Conservation (phyloP, 2,329 filamentous ascomycete species). For the Chrysoporthe austroafricana region DNA sequence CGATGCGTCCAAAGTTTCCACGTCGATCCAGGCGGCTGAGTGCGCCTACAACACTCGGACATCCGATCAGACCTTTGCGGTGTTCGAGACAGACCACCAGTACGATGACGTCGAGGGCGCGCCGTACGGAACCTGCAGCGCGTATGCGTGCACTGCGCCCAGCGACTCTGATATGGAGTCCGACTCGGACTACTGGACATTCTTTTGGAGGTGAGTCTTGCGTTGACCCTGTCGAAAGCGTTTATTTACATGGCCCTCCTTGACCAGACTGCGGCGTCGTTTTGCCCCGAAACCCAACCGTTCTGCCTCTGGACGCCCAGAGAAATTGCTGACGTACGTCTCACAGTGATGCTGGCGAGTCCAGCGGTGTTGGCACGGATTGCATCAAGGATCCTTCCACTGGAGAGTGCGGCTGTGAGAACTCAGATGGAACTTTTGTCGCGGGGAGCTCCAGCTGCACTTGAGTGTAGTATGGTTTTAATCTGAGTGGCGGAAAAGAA, state of each 20-base stretch:
- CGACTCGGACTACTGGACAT: slow-evolving; percentile 46
- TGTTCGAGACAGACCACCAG: slow-evolving; percentile 47
- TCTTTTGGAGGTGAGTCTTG: slow-evolving; percentile 40
- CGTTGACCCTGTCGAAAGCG: too few relatives aligned
- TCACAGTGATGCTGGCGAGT: slow-evolving; percentile 34
- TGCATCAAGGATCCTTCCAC: slow-evolving; percentile 45
- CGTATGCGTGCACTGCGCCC: slow-evolving; percentile 45
- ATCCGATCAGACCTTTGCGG: slow-evolving; percentile 41
- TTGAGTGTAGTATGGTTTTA: slow-evolving; percentile 7
- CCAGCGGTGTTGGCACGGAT: slow-evolving; percentile 37
- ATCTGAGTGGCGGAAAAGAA: not conserved
- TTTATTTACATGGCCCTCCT: not conserved
- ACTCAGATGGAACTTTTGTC: slow-evolving; percentile 45
- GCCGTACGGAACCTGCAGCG: slow-evolving; percentile 52
- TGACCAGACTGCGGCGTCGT: slow-evolving; percentile 6
- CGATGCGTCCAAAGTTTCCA: slow-evolving; percentile 39
- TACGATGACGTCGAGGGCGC: slow-evolving; percentile 48
- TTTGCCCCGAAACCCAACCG: slow-evolving; percentile 15
- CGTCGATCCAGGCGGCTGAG: slow-evolving; percentile 43
- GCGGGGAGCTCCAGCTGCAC: slow-evolving; percentile 35
- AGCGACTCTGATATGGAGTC: slow-evolving; percentile 36
- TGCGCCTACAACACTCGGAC: slow-evolving; percentile 44
- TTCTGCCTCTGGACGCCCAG: slow-evolving; percentile 6
- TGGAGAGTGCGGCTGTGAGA: slow-evolving; percentile 47
- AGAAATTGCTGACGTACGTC: not conserved